A percentile compares a stretch with the other conserved stretches of the same genome.
Conservation (phyloP, 2,329 filamentous ascomycete genomes). For the Paraphoma chrysanthemicola region DNA sequence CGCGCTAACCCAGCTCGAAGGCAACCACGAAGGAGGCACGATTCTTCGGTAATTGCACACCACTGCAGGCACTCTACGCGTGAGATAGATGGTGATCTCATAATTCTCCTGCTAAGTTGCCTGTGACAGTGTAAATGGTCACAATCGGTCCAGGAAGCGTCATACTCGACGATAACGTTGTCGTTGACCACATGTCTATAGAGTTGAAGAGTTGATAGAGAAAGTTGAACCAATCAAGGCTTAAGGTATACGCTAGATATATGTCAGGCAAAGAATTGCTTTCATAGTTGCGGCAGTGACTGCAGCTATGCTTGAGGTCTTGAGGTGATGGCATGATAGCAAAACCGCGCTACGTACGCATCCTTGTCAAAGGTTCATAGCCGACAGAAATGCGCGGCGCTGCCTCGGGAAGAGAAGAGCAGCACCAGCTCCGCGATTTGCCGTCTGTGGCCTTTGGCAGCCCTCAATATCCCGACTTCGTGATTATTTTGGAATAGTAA, state of each 20-base stretch:
- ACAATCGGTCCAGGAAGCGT: too few relatives aligned
- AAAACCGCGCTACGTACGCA: neutral
- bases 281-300: neutral
- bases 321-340: neutral
- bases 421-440: constrained; percentile 30
- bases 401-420: constrained; percentile 15
- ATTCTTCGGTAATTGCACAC: too few relatives aligned
- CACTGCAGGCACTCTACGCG: too few relatives aligned
- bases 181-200: too few relatives aligned
- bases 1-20: too few relatives aligned
- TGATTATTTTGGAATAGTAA: neutral
- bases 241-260: neutral
- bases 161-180: too few relatives aligned
- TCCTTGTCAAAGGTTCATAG: neutral
- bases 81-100: too few relatives aligned
- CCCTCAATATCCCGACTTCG: constrained; percentile 22
- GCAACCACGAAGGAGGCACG: too few relatives aligned
- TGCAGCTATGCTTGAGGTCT: neutral
- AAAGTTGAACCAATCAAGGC: too few relatives aligned
- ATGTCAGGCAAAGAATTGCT: neutral
- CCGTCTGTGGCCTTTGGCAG: constrained; percentile 29
- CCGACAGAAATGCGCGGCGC: constrained; percentile 12
- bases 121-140: too few relatives aligned
- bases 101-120: too few relatives aligned
- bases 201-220: too few relatives aligned